Evolutionary conservation across 2,329 filamentous ascomycete genomes (phyloP), one percentile per base, ranked within the genome.

Genomic region (Fusarium floridanum): DNA sequence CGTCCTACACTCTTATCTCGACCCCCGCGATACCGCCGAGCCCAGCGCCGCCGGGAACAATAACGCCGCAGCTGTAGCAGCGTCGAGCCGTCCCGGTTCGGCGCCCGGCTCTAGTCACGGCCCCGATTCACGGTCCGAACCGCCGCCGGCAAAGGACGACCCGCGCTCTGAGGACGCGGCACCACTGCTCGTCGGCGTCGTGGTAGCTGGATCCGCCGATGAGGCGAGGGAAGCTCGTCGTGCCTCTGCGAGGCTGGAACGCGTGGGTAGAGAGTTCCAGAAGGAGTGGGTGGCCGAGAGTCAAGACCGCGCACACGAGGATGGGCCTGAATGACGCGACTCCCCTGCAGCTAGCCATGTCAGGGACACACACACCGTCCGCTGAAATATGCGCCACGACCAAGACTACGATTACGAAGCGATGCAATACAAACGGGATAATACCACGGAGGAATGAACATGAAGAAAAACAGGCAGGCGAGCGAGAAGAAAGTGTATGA

Each of bases 211-310:
- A 6, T 83, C 83, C 4, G 81, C 85, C 1, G 85, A 87, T 43
- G 84, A 88, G 9, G 83, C 84, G 11, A 80, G 81, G 32, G 88
- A 90, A 67, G 90, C 89, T 2, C 84, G 88, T 11, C 84, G 86
- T 55, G 88, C 89, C 1, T 87, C 87, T 0, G 85, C 84, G 0
- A 83, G 85, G 66, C 79, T 92, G 12, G 89, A 91, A 81, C 84
- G 84, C 62, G 82, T 91, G 4, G 90, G 87, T 1, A 82, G 85
- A 67, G 85, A 87, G 56, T 87, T 91, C 57, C 90, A 91, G 78
- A 81, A 82, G 29, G 86, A 87, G 69, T 91, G 89, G 88, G 78
- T 80, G 2, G 76, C 77, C 24, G 80, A 83, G 61, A 78, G 68
- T 50, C 68, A 77, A 45, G 80, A 80, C 20, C 72, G 74, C 27